Evolutionary conservation across 352 stramenopile genomes (phyloP), one percentile per base, ranked within the genome.

Genomic region (Phytophthora citricola): DNA sequence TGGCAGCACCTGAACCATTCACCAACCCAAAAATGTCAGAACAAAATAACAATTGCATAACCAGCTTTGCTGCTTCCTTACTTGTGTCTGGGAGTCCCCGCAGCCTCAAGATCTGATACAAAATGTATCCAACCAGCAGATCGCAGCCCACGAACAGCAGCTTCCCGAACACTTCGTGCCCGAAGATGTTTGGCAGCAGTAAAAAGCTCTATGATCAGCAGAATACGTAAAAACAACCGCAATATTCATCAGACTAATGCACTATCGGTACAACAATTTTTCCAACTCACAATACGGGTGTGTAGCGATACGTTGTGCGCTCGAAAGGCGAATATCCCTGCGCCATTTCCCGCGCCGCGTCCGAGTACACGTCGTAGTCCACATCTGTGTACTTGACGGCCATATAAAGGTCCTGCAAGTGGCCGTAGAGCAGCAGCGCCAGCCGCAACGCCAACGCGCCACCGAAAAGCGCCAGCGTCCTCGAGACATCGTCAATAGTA

Each of bases 321-420:
- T 97, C 87, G 66, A 99, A 99, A 0, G 98, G 97, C 46, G 91
- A 97, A 67, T 91, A 69, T 36, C 90, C 90, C 10, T 81, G 51
- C 17, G 85, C 80, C 39, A 99, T 78, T 65, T 98, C 88, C 20
- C 83, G 73, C 15, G 98, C 97, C 5, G 96, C 97, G 79, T 99
- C 98, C 24, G 91, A 97, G 81, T 99, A 99, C 20, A 99, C 97
- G 45, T 98, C 85, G 78, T 99, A 99, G 81, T 99, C 98, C 38
- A 99, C 93, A 63, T 99, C 98, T 14, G 98, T 99, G 75, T 99
- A 99, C 61, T 97, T 97, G 56, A 97, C 87, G 27, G 66, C 48
- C 74, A 97, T 83, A 47, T 84, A 81, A 1, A 65, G 65, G 58
- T 97, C 89, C 66, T 97, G 89, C 45, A 92, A 68, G 12, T 83